These are phyloP conservation scores for Digitaria exilis DNA, from an alignment of 202 grass and related monocot genomes.

Conservation along the genomic window DNA sequence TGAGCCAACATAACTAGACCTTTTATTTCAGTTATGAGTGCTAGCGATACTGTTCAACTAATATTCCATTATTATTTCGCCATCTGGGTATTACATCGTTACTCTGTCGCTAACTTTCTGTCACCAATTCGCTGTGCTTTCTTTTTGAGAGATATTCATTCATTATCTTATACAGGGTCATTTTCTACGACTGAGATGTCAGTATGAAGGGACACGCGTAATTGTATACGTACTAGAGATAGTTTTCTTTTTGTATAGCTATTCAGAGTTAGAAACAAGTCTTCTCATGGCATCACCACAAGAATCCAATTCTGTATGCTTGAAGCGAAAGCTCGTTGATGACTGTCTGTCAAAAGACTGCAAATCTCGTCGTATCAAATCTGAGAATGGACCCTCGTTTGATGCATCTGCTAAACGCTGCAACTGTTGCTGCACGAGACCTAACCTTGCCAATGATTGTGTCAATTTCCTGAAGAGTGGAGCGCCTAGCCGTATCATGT, in stretches of 20 bases:
- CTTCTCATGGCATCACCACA: slow-evolving; percentile 42
- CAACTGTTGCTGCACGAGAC: slow-evolving; percentile 62
- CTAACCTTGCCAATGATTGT: slow-evolving; percentile 70
- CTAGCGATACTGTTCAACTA: background rate
- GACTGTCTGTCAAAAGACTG: slow-evolving; percentile 53
- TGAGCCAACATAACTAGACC: background rate
- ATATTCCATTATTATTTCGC: background rate
- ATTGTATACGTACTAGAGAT: slow-evolving; percentile 58
- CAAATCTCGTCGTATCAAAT: slow-evolving; percentile 46
- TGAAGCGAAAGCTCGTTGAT: slow-evolving; percentile 73
- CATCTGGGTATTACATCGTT: background rate
- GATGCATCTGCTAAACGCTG: slow-evolving; percentile 55
- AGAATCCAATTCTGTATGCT: slow-evolving; percentile 52
- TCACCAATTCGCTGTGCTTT: slow-evolving; percentile 19
- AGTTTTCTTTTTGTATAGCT: slow-evolving; percentile 43
- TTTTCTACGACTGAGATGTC: slow-evolving; percentile 38
- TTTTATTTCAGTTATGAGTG: slow-evolving; percentile 11
- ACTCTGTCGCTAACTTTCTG: background rate
- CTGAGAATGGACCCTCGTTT: slow-evolving; percentile 45
- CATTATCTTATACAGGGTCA: slow-evolving; percentile 55
- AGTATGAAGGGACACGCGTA: slow-evolving; percentile 57
- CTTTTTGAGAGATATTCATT: slow-evolving; percentile 33
- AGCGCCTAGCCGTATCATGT: slow-evolving; percentile 59
- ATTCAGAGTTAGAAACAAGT: slow-evolving; percentile 32
- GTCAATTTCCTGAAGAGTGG: slow-evolving; percentile 73